phyloP scores from a whole-genome alignment of 257 asterid genomes.

The Paulownia fortunei region DNA sequence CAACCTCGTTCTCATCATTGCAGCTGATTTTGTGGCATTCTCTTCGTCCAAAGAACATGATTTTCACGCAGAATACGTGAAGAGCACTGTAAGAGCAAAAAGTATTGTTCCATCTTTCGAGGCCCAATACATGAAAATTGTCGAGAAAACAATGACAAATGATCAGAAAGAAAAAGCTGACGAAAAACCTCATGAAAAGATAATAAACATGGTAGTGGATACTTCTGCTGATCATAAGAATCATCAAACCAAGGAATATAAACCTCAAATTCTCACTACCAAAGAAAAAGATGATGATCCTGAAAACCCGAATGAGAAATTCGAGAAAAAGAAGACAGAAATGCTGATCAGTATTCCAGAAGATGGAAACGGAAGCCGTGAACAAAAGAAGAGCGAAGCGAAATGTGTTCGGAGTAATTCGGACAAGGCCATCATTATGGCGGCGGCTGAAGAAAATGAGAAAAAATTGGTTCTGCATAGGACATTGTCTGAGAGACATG shows the following conservation, averaged over 20 bases:
- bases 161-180: neutral
- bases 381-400: slow-evolving; percentile 7
- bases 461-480: slow-evolving; percentile 35
- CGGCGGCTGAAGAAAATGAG: slow-evolving; percentile 26
- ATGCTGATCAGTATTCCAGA: neutral
- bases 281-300: neutral
- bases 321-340: slow-evolving; percentile 13
- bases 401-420: slow-evolving; percentile 47
- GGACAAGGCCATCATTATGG: slow-evolving; percentile 27
- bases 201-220: slow-evolving; percentile 25
- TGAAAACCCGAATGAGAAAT: neutral
- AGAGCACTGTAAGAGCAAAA: slow-evolving; percentile 12
- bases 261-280: neutral
- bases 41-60: slow-evolving; percentile 32
- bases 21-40: slow-evolving; percentile 52
- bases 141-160: neutral
- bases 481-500: slow-evolving; percentile 48
- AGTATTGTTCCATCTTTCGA: slow-evolving; percentile 12
- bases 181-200: slow-evolving; percentile 32
- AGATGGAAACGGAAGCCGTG: neutral
- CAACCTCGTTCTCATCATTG: slow-evolving; percentile 62
- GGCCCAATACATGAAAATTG: neutral
- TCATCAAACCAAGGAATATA: neutral
- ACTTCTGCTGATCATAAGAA: neutral
- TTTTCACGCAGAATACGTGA: slow-evolving; percentile 32